These are phyloP conservation scores for Barnettozyma sp. DNA, from an alignment of 805 yeast genomes.

Conservation along the genomic window DNA sequence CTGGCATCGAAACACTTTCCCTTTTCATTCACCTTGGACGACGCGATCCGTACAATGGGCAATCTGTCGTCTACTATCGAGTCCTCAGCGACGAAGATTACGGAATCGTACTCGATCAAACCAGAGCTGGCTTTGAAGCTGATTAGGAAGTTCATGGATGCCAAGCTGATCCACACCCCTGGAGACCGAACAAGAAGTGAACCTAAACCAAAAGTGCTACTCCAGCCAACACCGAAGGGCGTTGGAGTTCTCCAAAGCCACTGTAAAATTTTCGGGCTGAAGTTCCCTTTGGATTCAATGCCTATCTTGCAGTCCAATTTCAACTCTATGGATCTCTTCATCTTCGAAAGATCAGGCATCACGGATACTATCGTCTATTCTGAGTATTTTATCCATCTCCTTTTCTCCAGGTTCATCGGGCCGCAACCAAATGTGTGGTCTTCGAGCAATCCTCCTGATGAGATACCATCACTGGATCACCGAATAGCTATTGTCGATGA, in stretches of 20 bases:
- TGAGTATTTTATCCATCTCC: constrained; percentile 53
- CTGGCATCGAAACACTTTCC: constrained; percentile 34
- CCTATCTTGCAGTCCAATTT: constrained; percentile 45
- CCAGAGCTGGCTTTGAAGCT: constrained; percentile 41
- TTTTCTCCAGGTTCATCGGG: constrained; percentile 63
- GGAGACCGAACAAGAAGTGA: constrained; percentile 56
- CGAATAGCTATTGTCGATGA: constrained; percentile 29
- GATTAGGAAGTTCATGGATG: constrained; percentile 46
- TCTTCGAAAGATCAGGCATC: constrained; percentile 54
- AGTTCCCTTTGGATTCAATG: constrained; percentile 32
- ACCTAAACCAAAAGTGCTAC: constrained; percentile 34
- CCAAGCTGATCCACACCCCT: constrained; percentile 67
- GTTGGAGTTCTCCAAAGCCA: constrained; percentile 60
- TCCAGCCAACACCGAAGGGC: constrained; percentile 93
- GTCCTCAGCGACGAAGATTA: constrained; percentile 43
- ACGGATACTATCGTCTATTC: constrained; percentile 57
- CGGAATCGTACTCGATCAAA: constrained; percentile 48
- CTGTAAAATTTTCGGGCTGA: constrained; percentile 49
- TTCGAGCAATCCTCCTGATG: constrained; percentile 46
- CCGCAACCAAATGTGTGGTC: constrained; percentile 63
- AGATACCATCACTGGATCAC: constrained; percentile 32
- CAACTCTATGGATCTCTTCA: constrained; percentile 66
- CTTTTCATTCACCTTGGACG: constrained; percentile 44
- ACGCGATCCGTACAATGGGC: constrained; percentile 48
- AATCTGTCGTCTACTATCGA: constrained; percentile 42